phyloP scores from a whole-genome alignment of 768 basidiomycete species.

The Lactifluus pinguis region DNA sequence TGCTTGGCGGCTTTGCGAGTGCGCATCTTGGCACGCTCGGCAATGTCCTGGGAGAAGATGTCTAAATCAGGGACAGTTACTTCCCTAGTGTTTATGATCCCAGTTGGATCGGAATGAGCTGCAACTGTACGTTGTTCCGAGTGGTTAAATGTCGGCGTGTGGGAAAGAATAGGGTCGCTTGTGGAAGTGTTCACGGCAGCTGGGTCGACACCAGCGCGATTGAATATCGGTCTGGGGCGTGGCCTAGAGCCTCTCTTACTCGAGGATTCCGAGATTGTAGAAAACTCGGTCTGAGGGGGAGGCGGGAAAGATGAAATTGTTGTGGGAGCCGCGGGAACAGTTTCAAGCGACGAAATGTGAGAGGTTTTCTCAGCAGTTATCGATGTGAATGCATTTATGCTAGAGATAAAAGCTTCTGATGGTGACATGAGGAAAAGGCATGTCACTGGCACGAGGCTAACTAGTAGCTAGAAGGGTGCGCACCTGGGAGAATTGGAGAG shows the following conservation, averaged over 20 bases:
- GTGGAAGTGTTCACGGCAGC: background rate
- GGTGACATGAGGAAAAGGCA: background rate
- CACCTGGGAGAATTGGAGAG: conserved; percentile 3
- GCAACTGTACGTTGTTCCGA: background rate
- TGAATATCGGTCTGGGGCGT: conserved; percentile 16
- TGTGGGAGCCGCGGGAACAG: background rate
- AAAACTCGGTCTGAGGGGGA: background rate
- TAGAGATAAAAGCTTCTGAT: conserved; percentile 9
- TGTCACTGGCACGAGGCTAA: conserved; percentile 11
- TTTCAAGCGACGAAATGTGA: conserved; percentile 9
- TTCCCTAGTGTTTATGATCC: background rate
- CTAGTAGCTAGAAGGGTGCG: background rate
- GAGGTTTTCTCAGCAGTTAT: background rate
- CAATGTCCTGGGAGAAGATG: conserved; percentile 23
- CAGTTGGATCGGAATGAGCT: background rate
- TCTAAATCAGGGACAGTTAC: background rate
- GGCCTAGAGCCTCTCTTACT: conserved; percentile 1
- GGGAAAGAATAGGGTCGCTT: conserved; percentile 10
- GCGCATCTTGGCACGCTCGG: conserved; percentile 28
- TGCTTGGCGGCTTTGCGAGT: conserved; percentile 21
- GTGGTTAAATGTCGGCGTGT: conserved; percentile 4
- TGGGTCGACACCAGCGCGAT: background rate
- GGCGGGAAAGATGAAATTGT: conserved; percentile 13
- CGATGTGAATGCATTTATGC: conserved; percentile 12
- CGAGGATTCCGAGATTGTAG: conserved; percentile 11